phyloP scores from a whole-genome alignment of 1,284 basidiomycete genomes.

The Trametes hirsuta region DNA sequence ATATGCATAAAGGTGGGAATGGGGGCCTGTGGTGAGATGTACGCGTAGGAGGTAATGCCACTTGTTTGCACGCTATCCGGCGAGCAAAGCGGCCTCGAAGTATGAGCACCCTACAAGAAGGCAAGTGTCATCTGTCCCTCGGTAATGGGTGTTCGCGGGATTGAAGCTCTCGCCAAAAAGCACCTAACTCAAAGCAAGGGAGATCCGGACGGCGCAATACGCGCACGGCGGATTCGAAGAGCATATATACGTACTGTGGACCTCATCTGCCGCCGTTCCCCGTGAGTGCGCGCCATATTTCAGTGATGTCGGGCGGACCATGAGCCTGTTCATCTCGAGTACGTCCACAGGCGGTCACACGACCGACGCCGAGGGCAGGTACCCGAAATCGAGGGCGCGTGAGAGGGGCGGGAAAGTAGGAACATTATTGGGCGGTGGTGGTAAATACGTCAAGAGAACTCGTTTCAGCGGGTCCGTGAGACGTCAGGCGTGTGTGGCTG shows the following conservation, averaged over 20 bases:
- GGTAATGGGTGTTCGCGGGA: no score
- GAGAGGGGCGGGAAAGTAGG: not conserved
- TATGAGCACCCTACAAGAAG: no score
- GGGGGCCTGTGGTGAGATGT: no score
- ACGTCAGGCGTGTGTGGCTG: conserved; percentile 4
- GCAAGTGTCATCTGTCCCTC: no score
- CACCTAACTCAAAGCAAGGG: not conserved
- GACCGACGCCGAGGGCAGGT: not conserved
- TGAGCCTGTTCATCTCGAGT: not conserved
- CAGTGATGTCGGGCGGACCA: conserved; percentile 3
- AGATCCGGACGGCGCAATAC: not conserved
- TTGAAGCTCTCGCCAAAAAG: not conserved
- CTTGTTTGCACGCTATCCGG: no score
- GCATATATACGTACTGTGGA: not conserved
- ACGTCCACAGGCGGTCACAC: not conserved
- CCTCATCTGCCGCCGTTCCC: not conserved
- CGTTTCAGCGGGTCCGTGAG: conserved; percentile 4
- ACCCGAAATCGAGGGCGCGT: not conserved
- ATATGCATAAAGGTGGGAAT: no score
- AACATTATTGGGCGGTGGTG: not conserved
- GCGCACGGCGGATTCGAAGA: not conserved
- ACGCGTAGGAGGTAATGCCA: no score
- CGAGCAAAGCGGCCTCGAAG: no score
- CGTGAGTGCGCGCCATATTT: not conserved
- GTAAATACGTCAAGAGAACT: conserved; percentile 9